A percentile compares a stretch with the other conserved stretches of the same genome.
Evolutionary conservation across 2,329 filamentous ascomycete genomes (phyloP).

Genomic region (Cladosporium sp.): DNA sequence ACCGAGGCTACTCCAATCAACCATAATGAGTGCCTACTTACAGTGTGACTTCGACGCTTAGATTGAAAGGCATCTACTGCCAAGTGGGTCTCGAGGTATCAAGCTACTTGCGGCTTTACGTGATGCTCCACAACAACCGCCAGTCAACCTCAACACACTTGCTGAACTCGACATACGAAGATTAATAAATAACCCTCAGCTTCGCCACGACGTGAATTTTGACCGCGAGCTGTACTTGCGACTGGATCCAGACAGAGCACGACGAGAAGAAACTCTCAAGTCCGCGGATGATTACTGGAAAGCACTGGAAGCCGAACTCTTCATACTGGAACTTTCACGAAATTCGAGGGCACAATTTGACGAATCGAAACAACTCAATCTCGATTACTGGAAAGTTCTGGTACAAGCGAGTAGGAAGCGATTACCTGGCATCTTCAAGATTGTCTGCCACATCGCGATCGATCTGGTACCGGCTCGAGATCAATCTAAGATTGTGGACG

Average conservation of each 20-base stretch:
- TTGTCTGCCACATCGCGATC: conserved; percentile 82
- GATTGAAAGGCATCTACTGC: not conserved
- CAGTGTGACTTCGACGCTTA: conserved; percentile 1
- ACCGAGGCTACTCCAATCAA: not conserved
- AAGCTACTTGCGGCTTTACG: not conserved
- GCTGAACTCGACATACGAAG: conserved; percentile 87
- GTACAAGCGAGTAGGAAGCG: conserved; percentile 54
- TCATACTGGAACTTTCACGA: conserved; percentile 46
- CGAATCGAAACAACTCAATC: conserved; percentile 40
- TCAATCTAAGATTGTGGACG: conserved; percentile 75
- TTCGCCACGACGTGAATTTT: conserved; percentile 94
- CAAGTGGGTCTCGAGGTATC: conserved; percentile 1
- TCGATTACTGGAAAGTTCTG: conserved; percentile 48
- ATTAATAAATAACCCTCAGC: conserved; percentile 75
- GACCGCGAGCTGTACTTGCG: conserved; percentile 90
- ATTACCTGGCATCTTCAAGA: conserved; percentile 74
- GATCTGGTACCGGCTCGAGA: conserved; percentile 85
- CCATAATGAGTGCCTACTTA: not conserved
- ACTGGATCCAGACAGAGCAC: conserved; percentile 84
- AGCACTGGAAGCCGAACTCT: conserved; percentile 60
- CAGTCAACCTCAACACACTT: conserved; percentile 80
- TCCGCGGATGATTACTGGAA: conserved; percentile 82
- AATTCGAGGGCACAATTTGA: conserved; percentile 47
- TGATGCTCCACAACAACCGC: conserved; percentile 52
- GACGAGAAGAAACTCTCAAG: conserved; percentile 75